Evolutionary conservation across 257 asterid genomes (phyloP).

Genomic region (Capsicum baccatum): DNA sequence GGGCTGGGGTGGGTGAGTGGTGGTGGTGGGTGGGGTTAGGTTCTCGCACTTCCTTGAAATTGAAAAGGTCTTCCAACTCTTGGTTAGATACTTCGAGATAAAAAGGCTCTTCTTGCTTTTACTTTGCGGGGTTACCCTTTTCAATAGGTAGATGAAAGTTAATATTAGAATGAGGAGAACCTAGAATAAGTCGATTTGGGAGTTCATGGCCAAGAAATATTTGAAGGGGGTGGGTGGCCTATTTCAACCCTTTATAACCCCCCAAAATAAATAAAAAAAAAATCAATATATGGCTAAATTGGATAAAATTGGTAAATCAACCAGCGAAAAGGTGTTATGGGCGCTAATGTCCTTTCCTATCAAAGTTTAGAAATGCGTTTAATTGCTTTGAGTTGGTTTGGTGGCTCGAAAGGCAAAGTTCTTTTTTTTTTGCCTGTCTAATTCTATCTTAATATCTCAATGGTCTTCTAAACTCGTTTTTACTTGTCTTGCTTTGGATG

Average conservation of each 20-base stretch:
- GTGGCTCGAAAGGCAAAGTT: neutral
- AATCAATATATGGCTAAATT: neutral
- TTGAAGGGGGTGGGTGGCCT: neutral
- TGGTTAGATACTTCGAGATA: neutral
- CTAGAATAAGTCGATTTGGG: neutral
- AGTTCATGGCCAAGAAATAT: neutral
- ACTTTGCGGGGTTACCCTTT: neutral
- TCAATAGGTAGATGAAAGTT: conserved; percentile 9
- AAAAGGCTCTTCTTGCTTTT: neutral
- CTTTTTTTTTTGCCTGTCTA: neutral
- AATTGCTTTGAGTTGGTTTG: conserved; percentile 21
- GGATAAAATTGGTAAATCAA: neutral
- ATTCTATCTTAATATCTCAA: neutral
- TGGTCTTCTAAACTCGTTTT: conserved; percentile 27
- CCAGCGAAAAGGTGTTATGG: neutral
- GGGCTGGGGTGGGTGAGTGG: no score
- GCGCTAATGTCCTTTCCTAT: neutral
- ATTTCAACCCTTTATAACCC: neutral
- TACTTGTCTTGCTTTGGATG: conserved; percentile 17
- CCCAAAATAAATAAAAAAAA: neutral
- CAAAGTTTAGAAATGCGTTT: neutral
- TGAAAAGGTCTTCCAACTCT: neutral
- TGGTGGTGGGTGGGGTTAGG: neutral
- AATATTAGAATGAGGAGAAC: neutral
- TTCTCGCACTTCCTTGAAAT: neutral